These are phyloP conservation scores for Dactylellina cionopaga DNA, from an alignment of 2,329 filamentous ascomycete species.

Conservation along the genomic window DNA sequence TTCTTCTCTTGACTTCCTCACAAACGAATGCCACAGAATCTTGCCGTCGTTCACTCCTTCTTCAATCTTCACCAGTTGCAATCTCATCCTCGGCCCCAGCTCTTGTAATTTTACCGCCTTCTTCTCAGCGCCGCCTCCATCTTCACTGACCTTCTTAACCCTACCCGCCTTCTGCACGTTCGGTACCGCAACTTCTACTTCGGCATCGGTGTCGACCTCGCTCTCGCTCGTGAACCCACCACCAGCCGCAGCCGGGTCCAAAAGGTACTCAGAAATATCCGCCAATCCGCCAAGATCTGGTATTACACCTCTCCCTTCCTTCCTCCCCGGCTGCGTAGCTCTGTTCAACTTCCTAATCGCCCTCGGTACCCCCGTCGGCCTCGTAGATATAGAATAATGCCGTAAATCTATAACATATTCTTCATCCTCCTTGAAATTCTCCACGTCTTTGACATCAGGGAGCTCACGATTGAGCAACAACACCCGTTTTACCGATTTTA, in stretches of 20 bases:
- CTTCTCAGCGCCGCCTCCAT: constrained; percentile 62
- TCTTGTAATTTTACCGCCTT: constrained; percentile 91
- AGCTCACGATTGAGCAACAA: constrained; percentile 86
- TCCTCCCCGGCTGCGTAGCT: constrained; percentile 62
- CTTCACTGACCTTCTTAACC: constrained; percentile 61
- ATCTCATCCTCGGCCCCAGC: constrained; percentile 85
- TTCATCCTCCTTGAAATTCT: constrained; percentile 64
- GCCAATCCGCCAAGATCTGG: constrained; percentile 91
- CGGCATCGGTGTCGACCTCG: constrained; percentile 91
- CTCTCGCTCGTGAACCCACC: constrained; percentile 89
- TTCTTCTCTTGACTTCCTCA: constrained; percentile 83
- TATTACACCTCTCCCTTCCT: constrained; percentile 72
- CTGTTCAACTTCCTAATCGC: constrained; percentile 84
- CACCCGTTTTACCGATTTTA: constrained; percentile 91
- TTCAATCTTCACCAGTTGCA: constrained; percentile 94
- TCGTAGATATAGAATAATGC: constrained; percentile 95
- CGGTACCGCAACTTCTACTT: constrained; percentile 81
- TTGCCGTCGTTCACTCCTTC: constrained; percentile 90
- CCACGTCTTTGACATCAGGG: constrained; percentile 64
- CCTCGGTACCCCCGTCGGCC: constrained; percentile 83
- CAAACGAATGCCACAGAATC: constrained; percentile 97
- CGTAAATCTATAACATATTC: constrained; percentile 83
- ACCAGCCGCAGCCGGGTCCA: constrained; percentile 77
- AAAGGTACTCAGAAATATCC: constrained; percentile 93
- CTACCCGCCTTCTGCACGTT: constrained; percentile 69